Base-by-base conservation (phyloP, 2,329 filamentous ascomycete species). In the Aspergillus sclerotialis region DNA sequence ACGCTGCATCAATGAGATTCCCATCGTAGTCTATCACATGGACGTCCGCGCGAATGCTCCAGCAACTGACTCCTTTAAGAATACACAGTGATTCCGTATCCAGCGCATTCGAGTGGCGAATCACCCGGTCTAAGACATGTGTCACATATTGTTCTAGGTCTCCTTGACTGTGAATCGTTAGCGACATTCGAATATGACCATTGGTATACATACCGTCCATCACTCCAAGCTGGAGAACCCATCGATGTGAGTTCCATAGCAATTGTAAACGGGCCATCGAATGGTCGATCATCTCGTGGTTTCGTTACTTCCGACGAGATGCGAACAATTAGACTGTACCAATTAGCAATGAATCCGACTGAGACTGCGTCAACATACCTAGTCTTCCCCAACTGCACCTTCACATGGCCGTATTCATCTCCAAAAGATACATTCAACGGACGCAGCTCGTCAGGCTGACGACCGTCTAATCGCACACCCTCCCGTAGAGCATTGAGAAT, bases 31-130 rank as follows among this genome's bases (percentile, higher is more conserved):
- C 82, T 29, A 96, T 74, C 30, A 96, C 80, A 63, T 98, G 92
- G 14, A 96, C 76, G 59, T 96, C 90, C 13, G 86, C 89, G 38
- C 90, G 80, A 43, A 98, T 74, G 40, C 83, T 83, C 80, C 92
- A 98, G 68, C 85, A 92, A 62, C 93, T 94, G 40, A 84, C 73
- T 6, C 86, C 89, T 8, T 92, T 88, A 17, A 95, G 73, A 14
- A 98, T 85, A 61, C 92, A 98, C 28, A 98, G 75, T 4, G 89
- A 94, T 64, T 98, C 92, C 21, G 89, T 94, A 60, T 96, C 90
- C 26, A 98, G 77, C 5, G 92, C 90, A 48, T 84, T 84, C 1
- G 89, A 94, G 40, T 92, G 82, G 27, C 92, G 88, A 40, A 96
- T 79, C 7, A 92, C 90, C 66, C 94, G 94, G 61, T 98, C 92